phyloP scores from a whole-genome alignment of 78 protist species.

The slime mould (Dictyostelium discoideum) region dicty_2.7 NC_007088.5:8313001-8313500 shows the following conservation, averaged over 20 bases:
- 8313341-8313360: slow-evolving; percentile 58
- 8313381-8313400: slow-evolving; percentile 13
- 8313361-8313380: slow-evolving; percentile 27
- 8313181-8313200: not conserved
- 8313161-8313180: not conserved
- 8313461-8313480: slow-evolving; percentile 55
- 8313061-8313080: slow-evolving; percentile 28
- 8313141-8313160: not conserved
- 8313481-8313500: slow-evolving; percentile 63
- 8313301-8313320: slow-evolving; percentile 64
- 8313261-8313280: slow-evolving; percentile 43
- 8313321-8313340: slow-evolving; percentile 57
- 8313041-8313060: slow-evolving; percentile 3
- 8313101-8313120: slow-evolving; percentile 14
- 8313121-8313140: slow-evolving; percentile 13
- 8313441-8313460: slow-evolving; percentile 70
- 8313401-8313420: not conserved
- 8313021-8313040: slow-evolving; percentile 23
- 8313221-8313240: not conserved
- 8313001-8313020: not conserved
- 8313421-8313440: slow-evolving; percentile 29
- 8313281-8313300: slow-evolving; percentile 40
- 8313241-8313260: slow-evolving; percentile 37
- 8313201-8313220: not conserved
- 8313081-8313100: slow-evolving; percentile 19